Percentiles rank a stretch among this genome's conserved stretches.
These are phyloP conservation scores for Tricholoma furcatifolium DNA, from an alignment of 768 basidiomycete species.

Conservation along the genomic window DNA sequence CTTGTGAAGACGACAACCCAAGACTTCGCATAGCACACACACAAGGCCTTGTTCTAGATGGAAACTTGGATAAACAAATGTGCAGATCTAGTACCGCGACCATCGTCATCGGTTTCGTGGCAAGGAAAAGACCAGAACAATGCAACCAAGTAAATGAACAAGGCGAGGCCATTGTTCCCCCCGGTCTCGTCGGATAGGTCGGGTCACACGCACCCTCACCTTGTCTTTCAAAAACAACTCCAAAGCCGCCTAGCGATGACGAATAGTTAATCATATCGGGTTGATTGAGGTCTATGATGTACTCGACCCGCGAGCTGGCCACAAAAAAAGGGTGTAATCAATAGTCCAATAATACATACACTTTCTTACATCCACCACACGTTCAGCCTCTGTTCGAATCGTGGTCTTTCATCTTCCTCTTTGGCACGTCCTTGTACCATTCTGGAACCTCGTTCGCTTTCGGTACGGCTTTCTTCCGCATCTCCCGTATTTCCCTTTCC, in stretches of 20 bases:
- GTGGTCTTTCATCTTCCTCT: conserved; percentile 34
- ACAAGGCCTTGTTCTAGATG: neutral
- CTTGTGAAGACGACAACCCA: neutral
- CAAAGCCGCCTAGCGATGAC: neutral
- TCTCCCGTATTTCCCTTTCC: conserved; percentile 57
- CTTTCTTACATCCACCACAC: neutral
- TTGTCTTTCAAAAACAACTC: neutral
- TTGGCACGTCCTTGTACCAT: conserved; percentile 75
- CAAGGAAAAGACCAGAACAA: neutral
- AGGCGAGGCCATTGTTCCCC: neutral
- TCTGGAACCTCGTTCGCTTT: conserved; percentile 72
- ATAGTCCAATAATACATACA: neutral
- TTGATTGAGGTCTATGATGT: conserved; percentile 11
- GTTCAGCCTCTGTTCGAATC: conserved; percentile 7
- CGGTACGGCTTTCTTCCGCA: conserved; percentile 62
- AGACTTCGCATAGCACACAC: neutral
- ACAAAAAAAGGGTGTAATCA: neutral
- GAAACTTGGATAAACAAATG: neutral
- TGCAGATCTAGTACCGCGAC: conserved; percentile 1
- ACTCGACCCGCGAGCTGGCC: neutral
- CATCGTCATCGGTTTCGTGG: neutral
- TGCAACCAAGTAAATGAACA: conserved; percentile 7
- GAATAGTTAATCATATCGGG: conserved; percentile 3
- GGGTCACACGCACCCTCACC: neutral
- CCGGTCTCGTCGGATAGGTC: conserved; percentile 12